Base-by-base conservation (phyloP, 2,329 filamentous ascomycete genomes). In the Fragosphaeria purpurea region DNA sequence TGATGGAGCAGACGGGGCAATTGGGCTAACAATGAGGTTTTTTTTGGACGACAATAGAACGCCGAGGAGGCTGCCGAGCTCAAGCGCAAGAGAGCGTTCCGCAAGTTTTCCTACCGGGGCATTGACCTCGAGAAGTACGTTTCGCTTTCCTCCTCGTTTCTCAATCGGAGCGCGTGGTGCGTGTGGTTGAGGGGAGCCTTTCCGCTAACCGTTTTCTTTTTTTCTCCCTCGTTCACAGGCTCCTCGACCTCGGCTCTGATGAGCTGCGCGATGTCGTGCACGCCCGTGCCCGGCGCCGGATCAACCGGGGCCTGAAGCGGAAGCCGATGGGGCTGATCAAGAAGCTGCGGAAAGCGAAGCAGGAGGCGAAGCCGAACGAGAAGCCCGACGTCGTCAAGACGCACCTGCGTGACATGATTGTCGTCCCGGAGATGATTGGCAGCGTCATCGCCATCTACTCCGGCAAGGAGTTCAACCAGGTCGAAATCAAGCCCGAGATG, bases 401-500 rank as follows among this genome's bases (percentile, higher is more conserved):
- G 58, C 91, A 98, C 75, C 86, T 98, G 68, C 90, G 91, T 76
- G 86, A 98, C 81, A 98, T 98, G 93, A 96, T 98, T 73, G 85
- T 98, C 70, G 93, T 98, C 65, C 93, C 93, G 67, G 93, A 98
- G 83, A 97, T 98, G 93, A 98, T 98, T 71, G 93, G 93, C 67
- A 87, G 81, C 75, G 91, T 98, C 67, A 86, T 98, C 67, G 93
- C 90, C 72, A 93, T 98, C 81, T 98, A 98, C 87, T 95, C 88
- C 63, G 93, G 93, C 71, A 98, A 98, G 86, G 90, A 97, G 77
- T 98, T 98, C 87, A 98, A 98, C 86, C 91, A 96, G 83, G 90
- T 98, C 66, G 93, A 98, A 77, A 93, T 98, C 80, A 96, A 96
- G 85, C 93, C 93, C 66, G 93, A 98, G 83, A 98, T 98, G 93